Percentiles rank a stretch among this genome's conserved stretches.
phyloP scores from a whole-genome alignment of 257 asterid species.

The Solanum paucissectum region DNA sequence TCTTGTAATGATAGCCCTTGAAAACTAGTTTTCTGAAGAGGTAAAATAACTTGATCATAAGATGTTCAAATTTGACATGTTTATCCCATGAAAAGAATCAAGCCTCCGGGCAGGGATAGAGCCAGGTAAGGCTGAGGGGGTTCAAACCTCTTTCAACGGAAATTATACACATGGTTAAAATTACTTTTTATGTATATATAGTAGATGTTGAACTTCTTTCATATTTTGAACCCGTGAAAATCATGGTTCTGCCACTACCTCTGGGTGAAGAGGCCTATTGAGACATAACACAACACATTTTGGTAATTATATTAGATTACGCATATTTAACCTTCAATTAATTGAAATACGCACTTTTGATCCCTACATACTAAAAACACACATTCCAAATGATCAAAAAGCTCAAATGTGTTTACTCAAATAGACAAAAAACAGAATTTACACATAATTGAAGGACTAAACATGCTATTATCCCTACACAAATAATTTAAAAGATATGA shows the following conservation, averaged over 20 bases:
- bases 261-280: neutral
- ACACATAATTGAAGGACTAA: neutral
- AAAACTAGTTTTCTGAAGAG: conserved; percentile 52
- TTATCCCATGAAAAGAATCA: neutral
- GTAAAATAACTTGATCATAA: neutral
- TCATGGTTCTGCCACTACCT: neutral
- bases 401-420: neutral
- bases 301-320: neutral
- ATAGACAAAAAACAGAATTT: neutral
- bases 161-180: neutral
- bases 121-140: neutral
- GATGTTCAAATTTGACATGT: neutral
- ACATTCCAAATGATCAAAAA: neutral
- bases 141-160: too few relatives aligned
- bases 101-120: neutral
- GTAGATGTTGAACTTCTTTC: too few relatives aligned
- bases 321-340: neutral
- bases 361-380: neutral
- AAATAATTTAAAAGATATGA: neutral
- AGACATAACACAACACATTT: neutral
- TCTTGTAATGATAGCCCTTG: conserved; percentile 58
- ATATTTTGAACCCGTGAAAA: neutral
- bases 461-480: neutral
- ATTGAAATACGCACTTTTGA: neutral
- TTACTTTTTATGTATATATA: too few relatives aligned